These are phyloP conservation scores for Ulota crispa DNA, from an alignment of 225 moss, liverwort and hornwort genomes.

Conservation along the genomic window DNA sequence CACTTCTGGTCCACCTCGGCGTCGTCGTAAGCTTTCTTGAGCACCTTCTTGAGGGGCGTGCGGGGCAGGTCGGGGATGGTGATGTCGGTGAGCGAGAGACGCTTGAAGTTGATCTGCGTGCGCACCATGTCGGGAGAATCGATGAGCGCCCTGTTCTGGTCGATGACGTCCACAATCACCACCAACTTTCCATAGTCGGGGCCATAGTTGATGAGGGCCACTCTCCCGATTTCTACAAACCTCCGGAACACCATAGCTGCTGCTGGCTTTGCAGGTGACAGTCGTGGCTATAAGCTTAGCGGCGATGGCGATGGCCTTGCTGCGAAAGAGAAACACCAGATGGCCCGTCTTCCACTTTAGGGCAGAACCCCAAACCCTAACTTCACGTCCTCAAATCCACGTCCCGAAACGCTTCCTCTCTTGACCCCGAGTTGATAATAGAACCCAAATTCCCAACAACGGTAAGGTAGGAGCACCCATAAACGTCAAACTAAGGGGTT, in stretches of 20 bases:
- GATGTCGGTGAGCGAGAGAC: conserved; percentile 79
- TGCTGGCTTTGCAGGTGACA: conserved; percentile 4
- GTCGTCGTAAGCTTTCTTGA: conserved; percentile 61
- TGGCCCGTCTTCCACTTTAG: background rate
- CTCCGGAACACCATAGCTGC: conserved; percentile 74
- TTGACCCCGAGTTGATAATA: background rate
- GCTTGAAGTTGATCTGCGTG: conserved; percentile 86
- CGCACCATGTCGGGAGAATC: conserved; percentile 71
- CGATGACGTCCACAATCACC: conserved; percentile 85
- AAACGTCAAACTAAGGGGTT: no score
- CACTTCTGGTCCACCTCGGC: conserved; percentile 72
- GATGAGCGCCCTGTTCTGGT: conserved; percentile 83
- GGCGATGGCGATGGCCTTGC: conserved; percentile 4
- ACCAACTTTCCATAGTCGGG: conserved; percentile 85
- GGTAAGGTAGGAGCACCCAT: no score
- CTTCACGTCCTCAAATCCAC: conserved; percentile 8
- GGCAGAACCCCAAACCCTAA: conserved; percentile 26
- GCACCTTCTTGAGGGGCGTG: conserved; percentile 68
- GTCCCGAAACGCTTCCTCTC: background rate
- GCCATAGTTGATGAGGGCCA: conserved; percentile 86
- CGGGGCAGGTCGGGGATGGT: conserved; percentile 60
- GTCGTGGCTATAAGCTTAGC: background rate
- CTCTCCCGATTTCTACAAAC: conserved; percentile 91
- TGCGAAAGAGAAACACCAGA: rapidly evolving
- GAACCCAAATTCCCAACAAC: no score